A percentile compares a stretch with the other conserved stretches of the same genome.
Conservation (phyloP, 768 basidiomycete species). For the Naematelia encephala region DNA sequence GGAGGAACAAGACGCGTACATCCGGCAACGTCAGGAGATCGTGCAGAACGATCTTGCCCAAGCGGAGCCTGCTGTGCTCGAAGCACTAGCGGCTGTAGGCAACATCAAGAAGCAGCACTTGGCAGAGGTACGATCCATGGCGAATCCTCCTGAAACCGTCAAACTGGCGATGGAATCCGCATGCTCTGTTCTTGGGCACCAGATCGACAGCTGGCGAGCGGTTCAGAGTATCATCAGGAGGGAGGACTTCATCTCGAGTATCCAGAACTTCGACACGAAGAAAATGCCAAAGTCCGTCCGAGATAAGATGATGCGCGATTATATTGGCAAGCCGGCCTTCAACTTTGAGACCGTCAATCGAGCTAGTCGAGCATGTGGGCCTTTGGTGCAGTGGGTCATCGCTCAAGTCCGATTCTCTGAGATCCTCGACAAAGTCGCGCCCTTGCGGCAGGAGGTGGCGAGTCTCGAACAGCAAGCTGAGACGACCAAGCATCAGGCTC, state of each 20-base stretch:
- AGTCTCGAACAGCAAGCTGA: conserved; percentile 88
- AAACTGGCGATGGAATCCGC: conserved; percentile 99
- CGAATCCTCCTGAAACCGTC: conserved; percentile 95
- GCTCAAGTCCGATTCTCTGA: conserved; percentile 97
- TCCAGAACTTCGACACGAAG: conserved; percentile 91
- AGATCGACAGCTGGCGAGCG: conserved; percentile 93
- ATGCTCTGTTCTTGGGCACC: conserved; percentile 91
- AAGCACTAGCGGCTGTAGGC: conserved; percentile 92
- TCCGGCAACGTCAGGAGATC: conserved; percentile 78
- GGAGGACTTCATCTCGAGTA: conserved; percentile 93
- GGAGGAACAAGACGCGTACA: conserved; percentile 83
- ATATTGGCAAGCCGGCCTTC: conserved; percentile 81
- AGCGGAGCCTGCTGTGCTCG: conserved; percentile 93
- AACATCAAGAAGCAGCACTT: conserved; percentile 94
- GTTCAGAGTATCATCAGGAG: conserved; percentile 93
- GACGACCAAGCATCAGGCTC: conserved; percentile 89
- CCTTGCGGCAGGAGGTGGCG: conserved; percentile 89
- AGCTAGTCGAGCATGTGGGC: conserved; percentile 94
- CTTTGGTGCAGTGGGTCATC: conserved; percentile 95
- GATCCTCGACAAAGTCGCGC: conserved; percentile 94
- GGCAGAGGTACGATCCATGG: conserved; percentile 96
- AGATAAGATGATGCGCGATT: conserved; percentile 87
- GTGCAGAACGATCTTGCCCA: conserved; percentile 95
- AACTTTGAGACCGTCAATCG: conserved; percentile 94
- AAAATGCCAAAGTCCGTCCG: conserved; percentile 88